A percentile compares a stretch with the other conserved stretches of the same genome.
Conservation (phyloP, 257 asterid genomes). For the Solanum rostratum region DNA sequence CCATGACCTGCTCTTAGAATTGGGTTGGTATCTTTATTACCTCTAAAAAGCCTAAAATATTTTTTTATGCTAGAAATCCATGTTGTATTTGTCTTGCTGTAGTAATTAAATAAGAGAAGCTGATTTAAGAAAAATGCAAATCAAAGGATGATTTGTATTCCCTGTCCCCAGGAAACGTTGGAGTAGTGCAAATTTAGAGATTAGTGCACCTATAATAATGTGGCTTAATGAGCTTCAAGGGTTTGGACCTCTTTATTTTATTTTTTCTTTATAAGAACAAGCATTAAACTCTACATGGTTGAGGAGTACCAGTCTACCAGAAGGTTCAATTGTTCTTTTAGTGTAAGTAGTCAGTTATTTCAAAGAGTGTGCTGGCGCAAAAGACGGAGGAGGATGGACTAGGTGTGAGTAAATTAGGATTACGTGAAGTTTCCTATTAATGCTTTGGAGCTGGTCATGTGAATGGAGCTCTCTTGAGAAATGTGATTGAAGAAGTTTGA, state of each 20-base stretch:
- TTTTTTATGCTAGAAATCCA: neutral
- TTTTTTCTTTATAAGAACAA: neutral
- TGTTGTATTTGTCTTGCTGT: neutral
- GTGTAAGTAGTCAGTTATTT: neutral
- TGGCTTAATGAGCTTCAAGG: neutral
- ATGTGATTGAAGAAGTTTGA: neutral
- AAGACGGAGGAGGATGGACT: neutral
- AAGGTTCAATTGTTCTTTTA: neutral
- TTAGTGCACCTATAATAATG: neutral
- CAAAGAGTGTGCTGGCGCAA: neutral
- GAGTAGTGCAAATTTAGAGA: neutral
- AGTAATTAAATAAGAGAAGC: neutral
- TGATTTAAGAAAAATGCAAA: neutral
- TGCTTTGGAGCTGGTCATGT: neutral
- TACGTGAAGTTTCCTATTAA: neutral
- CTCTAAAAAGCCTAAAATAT: neutral
- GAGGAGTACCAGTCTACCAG: neutral
- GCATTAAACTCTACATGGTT: neutral
- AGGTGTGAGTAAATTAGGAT: neutral
- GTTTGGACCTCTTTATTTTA: neutral
- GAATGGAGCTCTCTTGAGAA: neutral
- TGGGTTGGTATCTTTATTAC: neutral
- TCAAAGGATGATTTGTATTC: neutral
- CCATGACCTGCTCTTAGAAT: neutral
- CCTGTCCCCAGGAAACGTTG: neutral